Evolutionary conservation across 192 early-diverging fungal species (phyloP).

Genomic region (Glomus cerebriforme): DNA sequence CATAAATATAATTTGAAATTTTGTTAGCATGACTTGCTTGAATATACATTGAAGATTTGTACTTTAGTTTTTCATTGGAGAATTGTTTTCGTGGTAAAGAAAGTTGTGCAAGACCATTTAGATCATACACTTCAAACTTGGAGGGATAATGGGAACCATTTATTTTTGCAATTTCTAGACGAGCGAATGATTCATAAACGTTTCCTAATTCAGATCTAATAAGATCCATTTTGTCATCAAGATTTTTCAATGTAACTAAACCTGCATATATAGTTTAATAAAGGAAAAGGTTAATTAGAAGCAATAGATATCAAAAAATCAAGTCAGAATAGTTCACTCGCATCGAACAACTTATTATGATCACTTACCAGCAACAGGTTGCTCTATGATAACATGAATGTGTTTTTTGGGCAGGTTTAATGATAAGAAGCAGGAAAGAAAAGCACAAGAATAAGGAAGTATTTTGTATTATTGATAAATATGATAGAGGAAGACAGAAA

Average conservation of each 20-base stretch:
- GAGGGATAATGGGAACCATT: conserved; percentile 4
- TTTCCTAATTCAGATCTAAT: conserved; percentile 6
- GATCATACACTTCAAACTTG: background rate
- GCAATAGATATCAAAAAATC: too few species aligned
- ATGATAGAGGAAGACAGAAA: too few species aligned
- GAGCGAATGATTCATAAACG: conserved; percentile 3
- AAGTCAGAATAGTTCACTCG: too few species aligned
- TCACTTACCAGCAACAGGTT: too few species aligned
- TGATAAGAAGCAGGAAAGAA: too few species aligned
- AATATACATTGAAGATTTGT: background rate
- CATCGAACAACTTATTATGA: too few species aligned
- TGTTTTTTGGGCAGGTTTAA: too few species aligned
- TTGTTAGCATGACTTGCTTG: background rate
- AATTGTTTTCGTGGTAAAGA: conserved; percentile 1
- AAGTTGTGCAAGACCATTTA: background rate
- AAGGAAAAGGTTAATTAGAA: too few species aligned
- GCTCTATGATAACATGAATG: too few species aligned
- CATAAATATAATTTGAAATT: conserved; percentile 12
- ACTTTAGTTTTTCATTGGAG: background rate
- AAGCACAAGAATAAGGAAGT: too few species aligned
- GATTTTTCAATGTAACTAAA: background rate
- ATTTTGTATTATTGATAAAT: too few species aligned
- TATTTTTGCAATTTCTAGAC: conserved; percentile 9
- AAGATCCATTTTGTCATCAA: background rate
- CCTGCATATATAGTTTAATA: too few species aligned